phyloP scores from a whole-genome alignment of 768 basidiomycete genomes.

The Boletus vermiculosoides region DNA sequence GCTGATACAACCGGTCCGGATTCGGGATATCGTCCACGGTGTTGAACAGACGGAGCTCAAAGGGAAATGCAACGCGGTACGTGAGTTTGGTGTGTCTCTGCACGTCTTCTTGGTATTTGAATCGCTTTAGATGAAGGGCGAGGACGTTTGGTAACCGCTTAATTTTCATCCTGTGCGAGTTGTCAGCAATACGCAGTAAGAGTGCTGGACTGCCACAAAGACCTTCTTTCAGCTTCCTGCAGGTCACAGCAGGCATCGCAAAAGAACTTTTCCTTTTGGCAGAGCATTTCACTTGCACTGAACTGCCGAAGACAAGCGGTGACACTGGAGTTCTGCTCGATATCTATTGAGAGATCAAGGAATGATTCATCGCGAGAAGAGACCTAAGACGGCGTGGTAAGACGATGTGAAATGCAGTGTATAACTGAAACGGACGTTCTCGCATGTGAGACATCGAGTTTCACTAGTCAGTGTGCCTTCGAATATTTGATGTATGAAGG shows the following conservation, averaged over 20 bases:
- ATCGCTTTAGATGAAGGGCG: slow-evolving; percentile 94
- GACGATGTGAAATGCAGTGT: slow-evolving; percentile 6
- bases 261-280: slow-evolving; percentile 97
- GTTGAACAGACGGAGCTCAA: slow-evolving; percentile 93
- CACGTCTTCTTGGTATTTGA: slow-evolving; percentile 96
- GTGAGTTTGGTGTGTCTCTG: slow-evolving; percentile 91
- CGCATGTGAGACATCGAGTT: slow-evolving; percentile 96
- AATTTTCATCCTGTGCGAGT: slow-evolving; percentile 85
- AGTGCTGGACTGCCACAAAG: slow-evolving; percentile 25
- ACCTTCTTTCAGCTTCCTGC: slow-evolving; percentile 97
- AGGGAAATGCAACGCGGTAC: slow-evolving; percentile 95
- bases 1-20: slow-evolving; percentile 88
- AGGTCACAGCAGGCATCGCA: slow-evolving; percentile 96
- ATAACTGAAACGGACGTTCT: slow-evolving; percentile 63
- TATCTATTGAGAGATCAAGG: slow-evolving; percentile 98
- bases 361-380: slow-evolving; percentile 95
- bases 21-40: slow-evolving; percentile 92
- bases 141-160: slow-evolving; percentile 94
- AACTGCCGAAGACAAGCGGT: slow-evolving; percentile 96
- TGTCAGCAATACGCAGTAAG: slow-evolving; percentile 10
- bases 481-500: slow-evolving; percentile 89
- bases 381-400: slow-evolving; percentile 45
- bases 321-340: slow-evolving; percentile 96
- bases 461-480: slow-evolving; percentile 95
- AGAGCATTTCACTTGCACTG: slow-evolving; percentile 97